Evolutionary conservation across 805 yeast species (phyloP), one percentile per base, ranked within the genome.

Genomic region (Maudiozyma bulderi): DNA sequence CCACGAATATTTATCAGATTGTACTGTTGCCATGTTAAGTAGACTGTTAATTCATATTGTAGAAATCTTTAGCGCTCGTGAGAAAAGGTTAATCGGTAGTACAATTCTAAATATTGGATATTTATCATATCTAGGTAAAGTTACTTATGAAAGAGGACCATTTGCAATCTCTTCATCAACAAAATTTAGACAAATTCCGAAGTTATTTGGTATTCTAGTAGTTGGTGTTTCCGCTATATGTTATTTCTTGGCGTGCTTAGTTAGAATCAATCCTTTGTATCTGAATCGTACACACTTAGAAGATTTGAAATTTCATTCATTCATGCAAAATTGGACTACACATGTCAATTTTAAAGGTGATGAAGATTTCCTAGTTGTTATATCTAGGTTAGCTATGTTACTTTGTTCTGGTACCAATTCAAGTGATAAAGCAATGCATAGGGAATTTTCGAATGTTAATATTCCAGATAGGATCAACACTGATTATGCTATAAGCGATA

Each of bases 41-140:
- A 90, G 86, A 55, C 52, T 82, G 9, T 66, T 76, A 14, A 74
- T 81, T 44, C 95, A 88, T 51, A 3, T 80, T 2, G 77, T 86
- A 32, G 86, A 82, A 2, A 55, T 84, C 43, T 59, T 80, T 40
- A 73, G 79, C 53, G 56, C 67, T 32, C 76, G 79, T 55, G 70
- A 70, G 51, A 81, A 75, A 60, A 71, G 89, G 47, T 68, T 88
- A 46, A 66, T 84, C 2, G 82, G 88, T 0, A 84, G 89, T 49
- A 64, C 84, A 1, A 49, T 81, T 0, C 59, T 84, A 40, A 89
- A 89, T 3, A 32, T 75, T 1, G 56, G 69, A 5, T 77, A 84
- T 44, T 59, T 86, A 7, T 8, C 14, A 6, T 50, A 44, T 37
- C 29, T 58, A 69, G 9, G 64, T 68, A 41, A 73, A 83, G 56